Evolutionary conservation across 371 early-diverging fungal species (phyloP).

Genomic region (Mortierella polycephala): DNA sequence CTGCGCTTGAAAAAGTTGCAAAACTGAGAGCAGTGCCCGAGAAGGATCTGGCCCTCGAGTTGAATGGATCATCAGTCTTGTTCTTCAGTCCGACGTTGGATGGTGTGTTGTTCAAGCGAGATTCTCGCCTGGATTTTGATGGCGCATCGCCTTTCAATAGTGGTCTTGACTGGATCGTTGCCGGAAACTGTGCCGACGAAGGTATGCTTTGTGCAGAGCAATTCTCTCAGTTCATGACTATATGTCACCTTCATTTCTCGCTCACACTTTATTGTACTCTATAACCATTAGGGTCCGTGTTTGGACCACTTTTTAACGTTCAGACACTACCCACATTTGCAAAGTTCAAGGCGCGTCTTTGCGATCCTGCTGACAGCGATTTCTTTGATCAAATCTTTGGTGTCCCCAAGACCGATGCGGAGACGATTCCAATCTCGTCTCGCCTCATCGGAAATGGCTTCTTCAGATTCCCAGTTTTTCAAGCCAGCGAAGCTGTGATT

Average conservation of each 20-base stretch:
- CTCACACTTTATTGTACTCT: neutral
- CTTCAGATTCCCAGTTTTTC: neutral
- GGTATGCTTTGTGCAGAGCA: slow-evolving; percentile 3
- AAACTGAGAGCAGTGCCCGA: slow-evolving; percentile 9
- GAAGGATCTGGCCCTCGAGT: slow-evolving; percentile 2
- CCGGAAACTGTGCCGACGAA: slow-evolving; percentile 10
- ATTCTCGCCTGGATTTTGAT: neutral
- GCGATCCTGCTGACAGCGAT: neutral
- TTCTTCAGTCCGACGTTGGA: slow-evolving; percentile 21
- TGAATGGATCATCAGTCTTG: neutral
- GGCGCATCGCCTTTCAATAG: neutral
- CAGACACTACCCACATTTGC: neutral
- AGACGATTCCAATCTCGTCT: slow-evolving; percentile 1
- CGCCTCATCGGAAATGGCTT: neutral
- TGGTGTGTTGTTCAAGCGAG: slow-evolving; percentile 9
- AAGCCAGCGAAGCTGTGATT: slow-evolving; percentile 7
- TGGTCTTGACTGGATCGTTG: slow-evolving; percentile 14
- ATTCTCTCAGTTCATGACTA: neutral
- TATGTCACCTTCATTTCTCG: neutral
- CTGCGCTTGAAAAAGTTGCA: slow-evolving; percentile 12
- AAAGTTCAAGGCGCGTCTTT: slow-evolving; percentile 8
- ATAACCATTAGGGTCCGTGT: neutral
- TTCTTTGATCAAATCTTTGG: slow-evolving; percentile 17
- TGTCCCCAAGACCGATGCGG: slow-evolving; percentile 4
- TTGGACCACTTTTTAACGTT: neutral